These are phyloP conservation scores for Trifolium dubium DNA, from an alignment of 306 rosid species.

Conservation along the genomic window DNA sequence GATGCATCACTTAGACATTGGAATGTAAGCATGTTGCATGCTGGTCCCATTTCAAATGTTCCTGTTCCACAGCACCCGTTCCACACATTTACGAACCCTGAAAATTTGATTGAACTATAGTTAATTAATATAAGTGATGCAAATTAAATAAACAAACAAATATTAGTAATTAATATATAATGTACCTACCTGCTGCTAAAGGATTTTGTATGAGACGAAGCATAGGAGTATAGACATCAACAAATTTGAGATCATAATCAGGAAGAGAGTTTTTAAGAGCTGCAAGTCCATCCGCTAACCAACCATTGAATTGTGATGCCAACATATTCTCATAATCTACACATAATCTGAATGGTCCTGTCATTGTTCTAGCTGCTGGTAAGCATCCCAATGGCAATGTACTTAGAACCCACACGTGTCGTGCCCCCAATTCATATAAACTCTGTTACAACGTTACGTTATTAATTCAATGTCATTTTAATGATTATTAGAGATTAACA, in stretches of 20 bases:
- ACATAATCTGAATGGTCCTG: constrained; percentile 25
- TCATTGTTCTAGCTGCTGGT: constrained; percentile 33
- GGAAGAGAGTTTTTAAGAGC: not conserved
- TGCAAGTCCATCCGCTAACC: constrained; percentile 1
- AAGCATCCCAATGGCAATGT: constrained; percentile 53
- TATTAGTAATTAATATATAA: not conserved
- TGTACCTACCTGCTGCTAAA: not conserved
- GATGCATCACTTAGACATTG: not conserved
- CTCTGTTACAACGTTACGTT: constrained; percentile 7
- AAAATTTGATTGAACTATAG: not conserved
- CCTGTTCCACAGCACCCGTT: constrained; percentile 53
- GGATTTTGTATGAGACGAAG: constrained; percentile 41
- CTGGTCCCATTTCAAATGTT: not conserved
- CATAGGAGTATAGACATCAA: constrained; percentile 46
- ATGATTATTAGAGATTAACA: too few species aligned
- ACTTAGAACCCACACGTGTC: constrained; percentile 44
- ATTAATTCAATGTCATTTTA: not conserved
- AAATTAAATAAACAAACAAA: too few species aligned
- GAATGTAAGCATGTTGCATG: constrained; percentile 19
- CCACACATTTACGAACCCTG: constrained; percentile 42
- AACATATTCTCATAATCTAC: not conserved
- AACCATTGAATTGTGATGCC: constrained; percentile 40
- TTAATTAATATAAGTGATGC: too few species aligned
- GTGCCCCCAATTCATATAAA: constrained; percentile 49
- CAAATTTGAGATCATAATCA: constrained; percentile 27